Percentiles rank a stretch among this genome's conserved stretches.
These are phyloP conservation scores for Pseudogymnoascus sp. DNA, from an alignment of 2,329 filamentous ascomycete genomes.

Conservation along the genomic window DNA sequence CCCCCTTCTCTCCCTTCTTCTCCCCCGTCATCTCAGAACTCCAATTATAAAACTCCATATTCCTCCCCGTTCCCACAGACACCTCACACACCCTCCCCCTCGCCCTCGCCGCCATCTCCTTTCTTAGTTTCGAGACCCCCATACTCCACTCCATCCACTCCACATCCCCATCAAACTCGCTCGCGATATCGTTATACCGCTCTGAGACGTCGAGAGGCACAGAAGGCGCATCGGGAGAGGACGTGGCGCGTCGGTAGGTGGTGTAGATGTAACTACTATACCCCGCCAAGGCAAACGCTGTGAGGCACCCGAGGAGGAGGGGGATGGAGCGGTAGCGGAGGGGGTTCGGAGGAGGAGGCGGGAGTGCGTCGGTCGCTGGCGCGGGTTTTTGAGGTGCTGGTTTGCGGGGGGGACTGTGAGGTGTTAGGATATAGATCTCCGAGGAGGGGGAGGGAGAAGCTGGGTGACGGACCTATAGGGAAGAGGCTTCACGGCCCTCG, in stretches of 20 bases:
- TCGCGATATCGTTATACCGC: slow-evolving; percentile 33
- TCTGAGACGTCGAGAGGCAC: slow-evolving; percentile 25
- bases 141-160: slow-evolving; percentile 49
- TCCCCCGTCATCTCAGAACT: slow-evolving; percentile 25
- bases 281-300: slow-evolving; percentile 17
- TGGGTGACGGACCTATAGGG: not conserved
- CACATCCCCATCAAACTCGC: slow-evolving; percentile 50
- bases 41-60: slow-evolving; percentile 53
- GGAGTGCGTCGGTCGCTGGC: not conserved
- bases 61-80: slow-evolving; percentile 55
- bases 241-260: slow-evolving; percentile 27
- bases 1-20: slow-evolving; percentile 16
- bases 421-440: not conserved
- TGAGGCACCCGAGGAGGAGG: slow-evolving; percentile 19
- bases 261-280: slow-evolving; percentile 30
- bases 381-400: not conserved
- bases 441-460: not conserved
- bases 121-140: slow-evolving; percentile 46
- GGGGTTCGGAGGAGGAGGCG: slow-evolving; percentile 14
- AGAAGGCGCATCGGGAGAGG: slow-evolving; percentile 20
- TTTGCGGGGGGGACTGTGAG: not conserved
- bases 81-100: slow-evolving; percentile 53
- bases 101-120: slow-evolving; percentile 39
- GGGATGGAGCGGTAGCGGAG: slow-evolving; percentile 21
- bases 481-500: not conserved